phyloP scores from a whole-genome alignment of 306 rosid genomes.

The Rosa persica region DNA sequence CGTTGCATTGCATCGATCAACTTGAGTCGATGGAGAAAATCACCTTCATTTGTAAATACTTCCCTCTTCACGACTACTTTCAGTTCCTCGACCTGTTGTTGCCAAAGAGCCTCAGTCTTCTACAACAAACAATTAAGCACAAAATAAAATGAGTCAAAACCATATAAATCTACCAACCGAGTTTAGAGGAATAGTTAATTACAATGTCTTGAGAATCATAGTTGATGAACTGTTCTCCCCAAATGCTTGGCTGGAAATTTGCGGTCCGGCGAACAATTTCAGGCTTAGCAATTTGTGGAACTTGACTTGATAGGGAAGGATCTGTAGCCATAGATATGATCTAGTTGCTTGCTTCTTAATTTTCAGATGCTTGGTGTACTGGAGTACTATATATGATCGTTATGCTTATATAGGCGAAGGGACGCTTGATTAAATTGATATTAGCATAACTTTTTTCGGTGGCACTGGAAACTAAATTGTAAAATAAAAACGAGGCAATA shows the following conservation, averaged over 20 bases:
- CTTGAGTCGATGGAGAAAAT: slow-evolving; percentile 4
- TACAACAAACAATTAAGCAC: not conserved
- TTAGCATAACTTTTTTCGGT: too few species aligned
- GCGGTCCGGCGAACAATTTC: not conserved
- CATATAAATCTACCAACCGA: not conserved
- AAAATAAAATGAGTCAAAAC: not conserved
- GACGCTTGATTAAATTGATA: too few species aligned
- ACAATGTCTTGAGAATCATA: not conserved
- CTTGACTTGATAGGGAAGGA: not conserved
- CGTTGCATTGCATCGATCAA: slow-evolving; percentile 29
- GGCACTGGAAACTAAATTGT: too few species aligned
- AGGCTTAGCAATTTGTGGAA: not conserved
- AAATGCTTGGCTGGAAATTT: not conserved
- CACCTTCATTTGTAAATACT: slow-evolving; percentile 6
- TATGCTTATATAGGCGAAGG: not conserved
- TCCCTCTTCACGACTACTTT: slow-evolving; percentile 29
- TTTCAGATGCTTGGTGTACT: not conserved
- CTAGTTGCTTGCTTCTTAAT: not conserved
- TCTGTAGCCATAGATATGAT: not conserved
- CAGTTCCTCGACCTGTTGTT: slow-evolving; percentile 16
- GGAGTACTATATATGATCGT: not conserved
- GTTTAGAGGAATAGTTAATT: not conserved
- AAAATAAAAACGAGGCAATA: too few species aligned
- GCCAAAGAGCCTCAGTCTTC: not conserved
- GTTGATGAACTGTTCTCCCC: not conserved